Evolutionary conservation across 2,329 filamentous ascomycete genomes (phyloP).

Genomic region (Fonsecaea pedrosoi): DNA sequence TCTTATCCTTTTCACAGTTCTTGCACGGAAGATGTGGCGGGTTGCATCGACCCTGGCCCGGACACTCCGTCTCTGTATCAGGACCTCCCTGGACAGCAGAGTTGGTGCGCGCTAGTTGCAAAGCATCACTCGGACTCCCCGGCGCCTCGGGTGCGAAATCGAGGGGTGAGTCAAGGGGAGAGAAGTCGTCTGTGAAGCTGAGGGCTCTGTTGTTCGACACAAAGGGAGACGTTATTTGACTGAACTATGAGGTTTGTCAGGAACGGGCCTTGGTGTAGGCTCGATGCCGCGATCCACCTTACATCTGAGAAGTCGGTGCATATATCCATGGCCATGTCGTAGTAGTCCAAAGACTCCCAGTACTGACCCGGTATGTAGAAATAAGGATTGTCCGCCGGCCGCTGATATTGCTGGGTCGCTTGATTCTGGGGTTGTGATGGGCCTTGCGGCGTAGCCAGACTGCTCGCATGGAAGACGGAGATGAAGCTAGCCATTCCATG

Average conservation of each 20-base stretch:
- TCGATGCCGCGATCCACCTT: constrained; percentile 8
- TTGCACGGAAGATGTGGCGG: constrained; percentile 20
- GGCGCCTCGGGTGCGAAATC: constrained; percentile 13
- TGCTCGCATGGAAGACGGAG: constrained; percentile 23
- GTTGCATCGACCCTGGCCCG: constrained; percentile 17
- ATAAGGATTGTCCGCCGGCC: constrained; percentile 14
- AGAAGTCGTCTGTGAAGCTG: neutral
- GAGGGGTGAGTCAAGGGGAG: constrained; percentile 16
- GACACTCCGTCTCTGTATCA: constrained; percentile 16
- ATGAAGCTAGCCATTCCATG: constrained; percentile 20
- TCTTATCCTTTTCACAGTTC: constrained; percentile 28
- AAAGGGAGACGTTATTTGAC: constrained; percentile 5
- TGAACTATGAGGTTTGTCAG: constrained; percentile 14
- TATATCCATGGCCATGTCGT: constrained; percentile 25
- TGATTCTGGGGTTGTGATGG: neutral
- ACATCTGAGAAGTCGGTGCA: constrained; percentile 23
- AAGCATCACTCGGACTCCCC: constrained; percentile 17
- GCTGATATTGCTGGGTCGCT: constrained; percentile 2
- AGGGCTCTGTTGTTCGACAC: constrained; percentile 3
- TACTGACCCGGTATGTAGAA: constrained; percentile 25
- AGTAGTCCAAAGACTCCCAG: constrained; percentile 29
- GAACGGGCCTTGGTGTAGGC: neutral
- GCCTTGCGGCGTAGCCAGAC: constrained; percentile 8
- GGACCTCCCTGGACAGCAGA: constrained; percentile 17
- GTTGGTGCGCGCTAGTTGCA: constrained; percentile 2